Conservation (phyloP, 371 early-diverging fungal species). For the Astathelohania contejeani region DNA sequence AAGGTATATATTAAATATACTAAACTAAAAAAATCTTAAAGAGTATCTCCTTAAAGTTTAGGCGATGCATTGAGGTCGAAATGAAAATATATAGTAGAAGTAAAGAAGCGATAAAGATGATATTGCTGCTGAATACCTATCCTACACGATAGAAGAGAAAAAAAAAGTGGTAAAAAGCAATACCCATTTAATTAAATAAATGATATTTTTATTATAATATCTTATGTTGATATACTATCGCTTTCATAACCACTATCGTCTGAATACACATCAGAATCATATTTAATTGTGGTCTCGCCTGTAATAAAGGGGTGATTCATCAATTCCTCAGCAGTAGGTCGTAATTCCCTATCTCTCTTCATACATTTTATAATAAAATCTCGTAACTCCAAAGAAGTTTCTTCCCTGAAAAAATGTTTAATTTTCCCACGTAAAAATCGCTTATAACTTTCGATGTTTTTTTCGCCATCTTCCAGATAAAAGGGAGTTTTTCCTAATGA, state of each 20-base stretch:
- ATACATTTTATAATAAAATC: constrained; percentile 47
- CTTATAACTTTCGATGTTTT: constrained; percentile 30
- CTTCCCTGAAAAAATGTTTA: constrained; percentile 23
- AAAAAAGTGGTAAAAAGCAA: too few species aligned
- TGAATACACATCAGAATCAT: neutral
- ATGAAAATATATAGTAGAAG: too few species aligned
- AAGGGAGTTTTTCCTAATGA: constrained; percentile 35
- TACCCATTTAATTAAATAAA: too few species aligned
- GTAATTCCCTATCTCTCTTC: constrained; percentile 27
- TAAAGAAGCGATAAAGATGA: too few species aligned
- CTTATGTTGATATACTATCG: too few species aligned
- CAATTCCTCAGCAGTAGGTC: constrained; percentile 44
- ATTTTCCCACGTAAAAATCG: constrained; percentile 37
- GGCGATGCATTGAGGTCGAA: too few species aligned
- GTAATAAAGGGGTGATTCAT: constrained; percentile 48
- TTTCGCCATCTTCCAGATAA: constrained; percentile 32
- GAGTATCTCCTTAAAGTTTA: too few species aligned
- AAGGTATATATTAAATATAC: too few species aligned
- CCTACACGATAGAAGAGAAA: too few species aligned
- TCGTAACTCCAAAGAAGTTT: constrained; percentile 32
- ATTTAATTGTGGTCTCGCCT: neutral
- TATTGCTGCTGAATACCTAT: too few species aligned
- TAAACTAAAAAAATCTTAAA: too few species aligned
- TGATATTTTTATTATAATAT: too few species aligned
- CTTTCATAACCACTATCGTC: neutral